Base-by-base conservation (phyloP, 2,329 filamentous ascomycete species). In the Eurotiales sp. region DNA sequence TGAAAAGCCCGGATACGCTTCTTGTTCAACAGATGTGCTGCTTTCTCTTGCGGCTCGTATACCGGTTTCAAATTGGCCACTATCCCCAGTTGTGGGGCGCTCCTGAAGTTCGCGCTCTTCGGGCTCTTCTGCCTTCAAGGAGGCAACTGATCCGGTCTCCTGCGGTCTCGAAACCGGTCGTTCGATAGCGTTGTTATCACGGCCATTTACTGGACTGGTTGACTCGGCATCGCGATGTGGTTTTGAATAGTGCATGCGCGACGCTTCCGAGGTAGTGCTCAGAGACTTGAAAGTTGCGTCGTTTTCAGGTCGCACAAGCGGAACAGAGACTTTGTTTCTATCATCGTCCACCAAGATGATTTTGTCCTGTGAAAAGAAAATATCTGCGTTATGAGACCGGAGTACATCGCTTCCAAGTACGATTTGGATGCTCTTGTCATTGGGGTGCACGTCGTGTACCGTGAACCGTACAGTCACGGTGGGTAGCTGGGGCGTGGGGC, bases 331-430 rank as follows among this genome's bases (percentile, higher is more conserved):
- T 63, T 92, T 93, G 66, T 88, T 90, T 41, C 87, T 82, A 53
- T 95, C 89, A 63, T 90, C 87, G 59, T 95, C 89, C 59, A 90
- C 91, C 23, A 97, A 76, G 0, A 87, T 87, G 76, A 99, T 83
- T 57, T 87, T 86, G 63, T 96, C 96, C 58, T 91, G 88, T 0
- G 93, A 97, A 61, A 99, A 89, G 19, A 97, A 73, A 10, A 99
- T 80, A 66, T 97, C 93, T 21, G 90, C 92, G 58, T 88, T 95
- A 64, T 95, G 89, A 8, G 86, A 79, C 56, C 91, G 83, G 51
- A 99, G 77, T 12, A 89, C 82, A 68, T 97, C 92, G 63, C 90
- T 96, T 34, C 93, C 92, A 52, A 99, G 77, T 64, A 95, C 90
- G 46, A 96, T 86, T 58, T 90, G 87, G 51, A 97, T 88, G 8